Evolutionary conservation across 768 basidiomycete species (phyloP).

Genomic region (Austroboletus festivus): DNA sequence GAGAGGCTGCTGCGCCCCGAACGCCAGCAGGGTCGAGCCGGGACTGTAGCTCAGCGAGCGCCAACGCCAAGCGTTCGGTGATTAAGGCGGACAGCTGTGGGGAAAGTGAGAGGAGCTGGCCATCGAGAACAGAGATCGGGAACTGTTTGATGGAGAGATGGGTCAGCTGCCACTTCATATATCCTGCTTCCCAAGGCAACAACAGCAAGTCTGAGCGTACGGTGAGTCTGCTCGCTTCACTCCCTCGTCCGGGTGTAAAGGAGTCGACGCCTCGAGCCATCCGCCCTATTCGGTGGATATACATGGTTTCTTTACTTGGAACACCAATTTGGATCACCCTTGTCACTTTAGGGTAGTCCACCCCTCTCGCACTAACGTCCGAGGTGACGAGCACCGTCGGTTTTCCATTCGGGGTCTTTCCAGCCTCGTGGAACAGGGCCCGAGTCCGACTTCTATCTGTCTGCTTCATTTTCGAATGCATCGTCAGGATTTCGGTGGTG

Average conservation of each 20-base stretch:
- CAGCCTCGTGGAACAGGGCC: conserved; percentile 8
- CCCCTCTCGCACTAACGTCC: conserved; percentile 84
- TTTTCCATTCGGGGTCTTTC: conserved; percentile 24
- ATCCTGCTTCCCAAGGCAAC: conserved; percentile 74
- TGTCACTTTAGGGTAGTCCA: conserved; percentile 87
- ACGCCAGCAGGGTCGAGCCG: conserved; percentile 50
- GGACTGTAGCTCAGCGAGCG: conserved; percentile 30
- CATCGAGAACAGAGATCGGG: conserved; percentile 24
- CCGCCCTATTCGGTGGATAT: conserved; percentile 83
- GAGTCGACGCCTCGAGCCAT: conserved; percentile 68
- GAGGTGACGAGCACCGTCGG: conserved; percentile 76
- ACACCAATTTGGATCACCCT: conserved; percentile 90
- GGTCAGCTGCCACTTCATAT: conserved; percentile 57
- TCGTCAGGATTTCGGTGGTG: conserved; percentile 65
- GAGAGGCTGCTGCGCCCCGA: conserved; percentile 58
- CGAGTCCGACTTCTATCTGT: conserved; percentile 27
- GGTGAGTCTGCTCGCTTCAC: conserved; percentile 11
- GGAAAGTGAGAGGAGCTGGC: conserved; percentile 11
- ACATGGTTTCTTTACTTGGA: conserved; percentile 65
- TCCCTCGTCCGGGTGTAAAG: conserved; percentile 31
- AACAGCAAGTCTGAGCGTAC: conserved; percentile 73
- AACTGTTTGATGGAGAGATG: conserved; percentile 69
- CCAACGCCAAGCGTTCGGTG: conserved; percentile 26
- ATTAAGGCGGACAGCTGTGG: conserved; percentile 8
- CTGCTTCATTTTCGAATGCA: conserved; percentile 66